Conservation (phyloP, 2,329 filamentous ascomycete genomes). For the Dryadomyces quercus-mongolicae region DNA sequence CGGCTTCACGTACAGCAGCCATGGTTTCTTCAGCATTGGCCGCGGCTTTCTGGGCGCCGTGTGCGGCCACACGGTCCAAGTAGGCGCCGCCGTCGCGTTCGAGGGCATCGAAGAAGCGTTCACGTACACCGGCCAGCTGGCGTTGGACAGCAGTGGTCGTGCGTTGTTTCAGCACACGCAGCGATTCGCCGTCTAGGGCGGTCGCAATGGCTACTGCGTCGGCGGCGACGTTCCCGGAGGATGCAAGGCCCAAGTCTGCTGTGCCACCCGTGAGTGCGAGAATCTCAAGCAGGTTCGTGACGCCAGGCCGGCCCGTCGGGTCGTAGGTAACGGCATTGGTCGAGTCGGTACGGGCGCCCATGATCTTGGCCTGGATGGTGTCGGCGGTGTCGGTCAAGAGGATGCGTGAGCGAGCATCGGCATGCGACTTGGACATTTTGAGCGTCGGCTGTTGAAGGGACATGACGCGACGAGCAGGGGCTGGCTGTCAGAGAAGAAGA, state of each 20-base stretch:
- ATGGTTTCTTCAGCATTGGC: constrained; percentile 48
- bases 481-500: constrained; percentile 24
- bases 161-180: constrained; percentile 51
- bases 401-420: constrained; percentile 62
- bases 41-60: constrained; percentile 50
- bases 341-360: constrained; percentile 65
- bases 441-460: constrained; percentile 63
- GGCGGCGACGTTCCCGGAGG: neutral
- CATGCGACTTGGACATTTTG: constrained; percentile 93
- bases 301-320: constrained; percentile 55
- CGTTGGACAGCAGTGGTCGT: constrained; percentile 46
- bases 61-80: constrained; percentile 38
- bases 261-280: constrained; percentile 40
- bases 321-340: constrained; percentile 58
- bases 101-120: constrained; percentile 42
- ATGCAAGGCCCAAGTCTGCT: neutral
- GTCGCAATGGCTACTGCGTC: constrained; percentile 7
- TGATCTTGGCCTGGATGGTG: constrained; percentile 58
- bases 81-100: constrained; percentile 17
- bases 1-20: constrained; percentile 35
- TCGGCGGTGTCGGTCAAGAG: constrained; percentile 61
- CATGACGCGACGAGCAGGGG: constrained; percentile 79
- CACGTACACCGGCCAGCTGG: constrained; percentile 41
- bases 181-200: constrained; percentile 24
- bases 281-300: constrained; percentile 78